phyloP scores from a whole-genome alignment of 176 grass and related monocot species.

The Typha latifolia region DNA sequence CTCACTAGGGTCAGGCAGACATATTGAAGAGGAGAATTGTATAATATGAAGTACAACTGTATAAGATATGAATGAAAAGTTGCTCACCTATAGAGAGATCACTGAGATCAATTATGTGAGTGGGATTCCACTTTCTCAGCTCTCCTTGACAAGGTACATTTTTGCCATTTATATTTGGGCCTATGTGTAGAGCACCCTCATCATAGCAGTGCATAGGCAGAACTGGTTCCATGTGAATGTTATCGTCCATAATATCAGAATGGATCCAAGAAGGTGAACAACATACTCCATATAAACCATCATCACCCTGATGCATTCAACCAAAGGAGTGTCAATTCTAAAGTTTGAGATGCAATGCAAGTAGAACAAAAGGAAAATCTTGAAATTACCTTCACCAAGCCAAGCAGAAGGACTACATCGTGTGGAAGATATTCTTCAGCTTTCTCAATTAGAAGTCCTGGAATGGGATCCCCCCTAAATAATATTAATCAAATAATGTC shows the following conservation, averaged over 20 bases:
- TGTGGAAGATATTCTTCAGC: slow-evolving; percentile 75
- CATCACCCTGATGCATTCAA: slow-evolving; percentile 40
- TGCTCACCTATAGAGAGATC: slow-evolving; percentile 70
- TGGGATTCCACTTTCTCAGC: slow-evolving; percentile 39
- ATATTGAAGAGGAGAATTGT: neutral
- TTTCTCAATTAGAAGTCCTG: slow-evolving; percentile 60
- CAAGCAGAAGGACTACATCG: slow-evolving; percentile 40
- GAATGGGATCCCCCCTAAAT: slow-evolving; percentile 67
- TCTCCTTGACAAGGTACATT: slow-evolving; percentile 15
- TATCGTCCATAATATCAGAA: slow-evolving; percentile 98
- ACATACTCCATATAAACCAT: slow-evolving; percentile 27
- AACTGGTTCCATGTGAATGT: slow-evolving; percentile 55
- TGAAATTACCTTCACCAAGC: slow-evolving; percentile 58
- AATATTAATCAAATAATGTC: neutral
- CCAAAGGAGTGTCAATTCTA: slow-evolving; percentile 18
- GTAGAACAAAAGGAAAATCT: slow-evolving; percentile 12
- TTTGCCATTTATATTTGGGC: slow-evolving; percentile 23
- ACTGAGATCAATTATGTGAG: slow-evolving; percentile 95
- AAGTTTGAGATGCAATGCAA: slow-evolving; percentile 8
- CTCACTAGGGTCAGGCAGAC: no score
- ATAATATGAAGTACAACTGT: neutral
- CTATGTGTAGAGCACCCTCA: slow-evolving; percentile 20
- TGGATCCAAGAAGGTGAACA: slow-evolving; percentile 75
- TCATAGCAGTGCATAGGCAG: slow-evolving; percentile 1
- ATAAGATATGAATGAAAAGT: slow-evolving; percentile 4